Base-by-base conservation (phyloP, 2,329 filamentous ascomycete species). In the Fusarium sp. region DNA sequence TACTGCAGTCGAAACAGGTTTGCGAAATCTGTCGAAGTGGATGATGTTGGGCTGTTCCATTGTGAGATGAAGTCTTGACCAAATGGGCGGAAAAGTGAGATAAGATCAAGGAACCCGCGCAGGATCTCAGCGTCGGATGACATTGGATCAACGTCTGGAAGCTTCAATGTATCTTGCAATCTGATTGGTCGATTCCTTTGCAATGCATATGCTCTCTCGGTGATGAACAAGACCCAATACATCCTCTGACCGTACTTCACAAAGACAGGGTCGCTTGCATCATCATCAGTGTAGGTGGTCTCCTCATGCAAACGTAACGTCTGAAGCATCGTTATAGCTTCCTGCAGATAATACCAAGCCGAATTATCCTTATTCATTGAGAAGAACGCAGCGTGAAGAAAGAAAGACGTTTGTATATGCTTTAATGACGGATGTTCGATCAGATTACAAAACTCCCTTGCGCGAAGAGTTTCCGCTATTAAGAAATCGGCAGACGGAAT, bases 211-310 rank as follows among this genome's bases (percentile, higher is more conserved):
- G 78, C 80, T 20, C 80, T 68, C 33, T 82, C 81, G 0, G 81
- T 82, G 20, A 82, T 76, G 49, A 81, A 82, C 1, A 82, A 57
- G 0, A 82, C 78, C 78, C 78, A 79, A 17, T 78, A 78, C 58
- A 78, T 77, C 1, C 79, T 65, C 6, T 79, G 76, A 6, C 75
- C 63, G 7, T 78, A 81, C 1, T 60, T 74, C 0, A 71, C 69
- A 3, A 72, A 28, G 0, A 58, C 4, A 0, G n/a, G 35, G 13
- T 79, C 73, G 6, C 49, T 52, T 7, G 60, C 6, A 0, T 55
- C 58, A 6, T 31, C 20, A 1, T 44, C 58, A 4, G 10, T 22
- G 45, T 81, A 82, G 0, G 78, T 78, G 3, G 22, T 13, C 36
- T 81, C 80, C 49, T 81, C 80, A 5, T 81, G 75, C 4, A 81